phyloP scores from a whole-genome alignment of 2,329 filamentous ascomycete species.

The Lachnellula willkommii region DNA sequence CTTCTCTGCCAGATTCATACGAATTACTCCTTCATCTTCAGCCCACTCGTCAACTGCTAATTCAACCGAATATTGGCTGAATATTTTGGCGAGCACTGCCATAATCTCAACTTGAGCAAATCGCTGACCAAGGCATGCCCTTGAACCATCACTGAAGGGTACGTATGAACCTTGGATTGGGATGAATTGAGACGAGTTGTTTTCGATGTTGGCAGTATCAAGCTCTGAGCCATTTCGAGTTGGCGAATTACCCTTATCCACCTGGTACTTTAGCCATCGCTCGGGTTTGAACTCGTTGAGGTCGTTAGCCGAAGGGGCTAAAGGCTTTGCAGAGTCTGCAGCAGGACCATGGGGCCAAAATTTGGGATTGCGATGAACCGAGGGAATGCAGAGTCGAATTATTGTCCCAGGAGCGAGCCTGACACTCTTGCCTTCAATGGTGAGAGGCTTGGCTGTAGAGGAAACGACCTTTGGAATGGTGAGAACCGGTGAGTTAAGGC shows the following conservation, averaged over 20 bases:
- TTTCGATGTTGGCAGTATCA: constrained; percentile 25
- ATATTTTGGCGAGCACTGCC: constrained; percentile 21
- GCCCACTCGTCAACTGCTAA: constrained; percentile 14
- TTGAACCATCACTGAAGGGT: constrained; percentile 53
- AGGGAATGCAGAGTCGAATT: constrained; percentile 53
- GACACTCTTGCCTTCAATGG: constrained; percentile 51
- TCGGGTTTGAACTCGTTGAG: constrained; percentile 65
- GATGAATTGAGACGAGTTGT: constrained; percentile 51
- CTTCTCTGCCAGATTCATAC: constrained; percentile 7
- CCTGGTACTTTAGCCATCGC: constrained; percentile 31
- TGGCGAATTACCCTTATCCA: constrained; percentile 32
- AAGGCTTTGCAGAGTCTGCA: constrained; percentile 33
- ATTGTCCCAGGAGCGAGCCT: constrained; percentile 51
- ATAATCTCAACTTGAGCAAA: constrained; percentile 32
- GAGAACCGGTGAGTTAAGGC: constrained; percentile 64
- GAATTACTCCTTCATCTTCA: constrained; percentile 7
- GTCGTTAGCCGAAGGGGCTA: constrained; percentile 40
- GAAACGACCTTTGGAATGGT: constrained; percentile 63
- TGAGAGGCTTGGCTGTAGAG: constrained; percentile 47
- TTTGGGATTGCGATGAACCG: constrained; percentile 61
- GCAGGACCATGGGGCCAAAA: constrained; percentile 55
- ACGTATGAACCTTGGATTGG: constrained; percentile 52
- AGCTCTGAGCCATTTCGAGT: too few relatives aligned
- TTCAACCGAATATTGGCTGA: constrained; percentile 12
- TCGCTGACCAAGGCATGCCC: constrained; percentile 35